A percentile compares a stretch with the other conserved stretches of the same genome.
Conservation (phyloP, 2,329 filamentous ascomycete genomes). For the Ascochyta fabae region DNA sequence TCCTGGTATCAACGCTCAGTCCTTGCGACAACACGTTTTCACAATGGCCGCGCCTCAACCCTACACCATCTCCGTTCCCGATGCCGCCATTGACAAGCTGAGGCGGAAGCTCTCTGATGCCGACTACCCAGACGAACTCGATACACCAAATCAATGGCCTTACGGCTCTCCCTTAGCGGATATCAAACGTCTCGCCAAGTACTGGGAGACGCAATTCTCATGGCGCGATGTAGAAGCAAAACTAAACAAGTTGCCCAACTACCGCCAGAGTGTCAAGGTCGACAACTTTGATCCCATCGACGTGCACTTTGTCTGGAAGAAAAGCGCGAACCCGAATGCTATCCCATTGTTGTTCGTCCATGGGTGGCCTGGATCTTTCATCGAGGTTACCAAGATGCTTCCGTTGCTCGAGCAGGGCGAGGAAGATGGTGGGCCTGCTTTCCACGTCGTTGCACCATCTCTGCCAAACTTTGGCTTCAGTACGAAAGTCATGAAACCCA, state of each 20-base stretch:
- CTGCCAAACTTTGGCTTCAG: conserved; percentile 65
- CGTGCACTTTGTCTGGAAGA: conserved; percentile 70
- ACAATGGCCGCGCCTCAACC: conserved; percentile 24
- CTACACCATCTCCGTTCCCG: conserved; percentile 37
- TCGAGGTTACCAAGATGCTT: conserved; percentile 70
- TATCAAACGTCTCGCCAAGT: conserved; percentile 63
- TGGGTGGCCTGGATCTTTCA: conserved; percentile 73
- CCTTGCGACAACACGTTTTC: neutral
- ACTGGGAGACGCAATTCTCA: conserved; percentile 65
- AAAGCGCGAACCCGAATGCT: conserved; percentile 57
- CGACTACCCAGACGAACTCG: conserved; percentile 63
- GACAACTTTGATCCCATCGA: conserved; percentile 66
- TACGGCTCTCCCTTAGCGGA: conserved; percentile 67
- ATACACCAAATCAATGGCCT: conserved; percentile 56
- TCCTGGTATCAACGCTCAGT: neutral
- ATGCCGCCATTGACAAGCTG: conserved; percentile 60
- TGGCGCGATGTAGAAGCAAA: conserved; percentile 66
- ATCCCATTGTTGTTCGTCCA: conserved; percentile 73
- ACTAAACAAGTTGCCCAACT: conserved; percentile 68
- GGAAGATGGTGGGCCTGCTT: conserved; percentile 52
- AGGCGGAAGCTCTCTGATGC: conserved; percentile 62
- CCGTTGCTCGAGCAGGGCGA: conserved; percentile 47
- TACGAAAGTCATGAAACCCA: conserved; percentile 57
- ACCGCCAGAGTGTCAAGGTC: conserved; percentile 59
- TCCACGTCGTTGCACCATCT: conserved; percentile 61